Percentiles rank a stretch among this genome's conserved stretches.
Conservation (phyloP, 2,329 filamentous ascomycete genomes). For the Daldinia sp. region DNA sequence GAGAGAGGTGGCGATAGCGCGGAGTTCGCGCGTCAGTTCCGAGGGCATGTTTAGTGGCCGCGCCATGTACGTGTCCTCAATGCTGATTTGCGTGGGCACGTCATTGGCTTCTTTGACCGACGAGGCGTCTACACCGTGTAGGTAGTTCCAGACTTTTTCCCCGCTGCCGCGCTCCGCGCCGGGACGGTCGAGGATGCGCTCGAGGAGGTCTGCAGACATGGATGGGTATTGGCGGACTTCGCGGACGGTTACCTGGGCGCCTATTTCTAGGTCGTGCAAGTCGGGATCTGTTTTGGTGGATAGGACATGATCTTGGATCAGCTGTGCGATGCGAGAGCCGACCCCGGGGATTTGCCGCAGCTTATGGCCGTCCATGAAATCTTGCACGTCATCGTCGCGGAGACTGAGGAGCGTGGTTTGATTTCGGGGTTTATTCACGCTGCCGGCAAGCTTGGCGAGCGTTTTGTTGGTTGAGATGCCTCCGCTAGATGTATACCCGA, state of each 20-base stretch:
- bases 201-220: conserved; percentile 71
- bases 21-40: conserved; percentile 72
- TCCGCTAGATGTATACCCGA: conserved; percentile 86
- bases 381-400: conserved; percentile 61
- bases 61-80: conserved; percentile 86
- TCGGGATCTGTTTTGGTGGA: conserved; percentile 45
- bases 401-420: conserved; percentile 85
- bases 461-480: conserved; percentile 90
- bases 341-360: conserved; percentile 87
- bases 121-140: conserved; percentile 81
- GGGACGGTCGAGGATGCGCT: conserved; percentile 73
- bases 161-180: conserved; percentile 78
- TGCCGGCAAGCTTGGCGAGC: conserved; percentile 84
- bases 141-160: conserved; percentile 74
- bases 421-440: conserved; percentile 82
- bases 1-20: conserved; percentile 73
- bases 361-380: conserved; percentile 78
- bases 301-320: conserved; percentile 67
- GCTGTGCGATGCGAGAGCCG: conserved; percentile 78
- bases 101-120: conserved; percentile 76
- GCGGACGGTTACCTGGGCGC: conserved; percentile 65
- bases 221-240: conserved; percentile 69
- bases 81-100: conserved; percentile 87
- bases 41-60: conserved; percentile 70
- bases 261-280: conserved; percentile 49